Evolutionary conservation across 2,329 filamentous ascomycete genomes (phyloP).

Genomic region (Amylocarpus encephaloides): DNA sequence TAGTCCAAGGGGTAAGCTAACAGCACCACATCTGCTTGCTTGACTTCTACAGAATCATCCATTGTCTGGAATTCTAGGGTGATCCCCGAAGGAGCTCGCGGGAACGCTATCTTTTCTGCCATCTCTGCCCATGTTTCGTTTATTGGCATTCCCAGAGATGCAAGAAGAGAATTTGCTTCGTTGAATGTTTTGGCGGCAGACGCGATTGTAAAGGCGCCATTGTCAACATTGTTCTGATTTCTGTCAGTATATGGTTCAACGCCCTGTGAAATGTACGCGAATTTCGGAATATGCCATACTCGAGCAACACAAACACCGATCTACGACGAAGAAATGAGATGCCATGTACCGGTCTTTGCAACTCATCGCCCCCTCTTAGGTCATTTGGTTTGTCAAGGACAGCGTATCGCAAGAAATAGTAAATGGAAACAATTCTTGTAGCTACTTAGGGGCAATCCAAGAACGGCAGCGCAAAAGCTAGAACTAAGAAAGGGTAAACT

Average conservation of each 20-base stretch:
- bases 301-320: no score
- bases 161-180: constrained; percentile 36
- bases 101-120: constrained; percentile 48
- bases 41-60: constrained; percentile 60
- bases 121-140: constrained; percentile 55
- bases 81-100: constrained; percentile 49
- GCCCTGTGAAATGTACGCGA: not conserved
- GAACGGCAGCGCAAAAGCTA: not conserved
- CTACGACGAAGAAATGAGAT: no score
- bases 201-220: constrained; percentile 58
- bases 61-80: constrained; percentile 59
- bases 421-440: no score
- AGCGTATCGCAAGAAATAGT: no score
- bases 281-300: not conserved
- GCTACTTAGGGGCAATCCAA: not conserved
- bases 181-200: constrained; percentile 38
- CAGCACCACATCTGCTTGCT: constrained; percentile 65
- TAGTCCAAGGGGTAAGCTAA: constrained; percentile 60
- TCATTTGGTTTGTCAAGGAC: no score
- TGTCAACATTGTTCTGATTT: constrained; percentile 39
- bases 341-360: no score
- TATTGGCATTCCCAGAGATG: constrained; percentile 19
- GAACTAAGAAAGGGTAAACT: not conserved
- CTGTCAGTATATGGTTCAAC: not conserved
- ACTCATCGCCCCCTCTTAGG: no score